A percentile compares a stretch with the other conserved stretches of the same genome.
These are phyloP conservation scores for Discostella stelligeroides DNA, from an alignment of 108 stramenopile species.

Conservation along the genomic window DNA sequence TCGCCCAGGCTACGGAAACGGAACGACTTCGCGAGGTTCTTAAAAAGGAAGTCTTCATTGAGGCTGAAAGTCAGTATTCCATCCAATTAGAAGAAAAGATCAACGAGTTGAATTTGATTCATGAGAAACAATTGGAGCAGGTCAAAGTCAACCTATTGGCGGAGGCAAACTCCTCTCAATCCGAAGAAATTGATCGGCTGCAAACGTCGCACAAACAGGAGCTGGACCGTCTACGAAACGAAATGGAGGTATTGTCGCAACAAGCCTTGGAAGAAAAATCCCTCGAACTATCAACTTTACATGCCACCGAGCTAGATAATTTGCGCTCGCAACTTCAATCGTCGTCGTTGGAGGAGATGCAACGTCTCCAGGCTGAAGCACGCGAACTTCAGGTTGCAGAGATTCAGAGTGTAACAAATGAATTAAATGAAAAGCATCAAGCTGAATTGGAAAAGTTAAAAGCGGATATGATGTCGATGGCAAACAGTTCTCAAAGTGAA, in stretches of 20 bases:
- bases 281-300: conserved; percentile 17
- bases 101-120: conserved; percentile 15
- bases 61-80: conserved; percentile 18
- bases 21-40: conserved; percentile 26
- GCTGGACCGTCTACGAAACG: conserved; percentile 8
- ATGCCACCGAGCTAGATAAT: conserved; percentile 29
- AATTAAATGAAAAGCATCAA: conserved; percentile 17
- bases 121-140: conserved; percentile 18
- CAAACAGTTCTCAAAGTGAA: conserved; percentile 23
- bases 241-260: conserved; percentile 3
- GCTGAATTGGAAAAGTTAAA: conserved; percentile 12
- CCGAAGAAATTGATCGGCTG: conserved; percentile 11
- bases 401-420: conserved; percentile 9
- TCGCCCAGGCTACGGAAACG: conserved; percentile 10
- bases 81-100: conserved; percentile 4
- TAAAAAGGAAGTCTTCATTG: conserved; percentile 9
- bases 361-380: conserved; percentile 16
- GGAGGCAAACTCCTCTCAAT: conserved; percentile 8
- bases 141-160: conserved; percentile 13
- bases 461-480: conserved; percentile 21
- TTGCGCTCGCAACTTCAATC: conserved; percentile 23
- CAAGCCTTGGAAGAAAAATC: conserved; percentile 19
- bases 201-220: not conserved
- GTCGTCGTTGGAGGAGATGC: conserved; percentile 10
- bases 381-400: conserved; percentile 9